Conservation (phyloP, 78 protist genomes). For the Monocercomonoides exilis region DNA sequence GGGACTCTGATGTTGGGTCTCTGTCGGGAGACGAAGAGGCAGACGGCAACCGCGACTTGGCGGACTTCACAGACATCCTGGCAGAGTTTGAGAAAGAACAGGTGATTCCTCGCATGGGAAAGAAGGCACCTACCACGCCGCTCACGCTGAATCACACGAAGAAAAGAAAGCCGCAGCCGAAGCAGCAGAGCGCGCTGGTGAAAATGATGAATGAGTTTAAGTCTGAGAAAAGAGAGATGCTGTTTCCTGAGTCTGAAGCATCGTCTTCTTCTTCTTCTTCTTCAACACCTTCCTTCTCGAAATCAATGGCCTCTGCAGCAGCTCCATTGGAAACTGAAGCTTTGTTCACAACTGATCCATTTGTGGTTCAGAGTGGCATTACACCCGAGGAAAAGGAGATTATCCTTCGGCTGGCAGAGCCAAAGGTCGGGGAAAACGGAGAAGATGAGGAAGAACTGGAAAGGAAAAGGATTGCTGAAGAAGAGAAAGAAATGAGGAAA, state of each 20-base stretch:
- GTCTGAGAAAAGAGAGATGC: not conserved
- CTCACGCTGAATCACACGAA: not conserved
- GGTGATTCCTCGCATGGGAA: not conserved
- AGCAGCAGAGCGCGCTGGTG: not conserved
- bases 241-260: not conserved
- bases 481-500: too few relatives aligned
- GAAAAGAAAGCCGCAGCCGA: not conserved
- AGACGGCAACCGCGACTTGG: not conserved
- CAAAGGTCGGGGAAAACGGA: too few relatives aligned
- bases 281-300: too few relatives aligned
- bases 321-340: too few relatives aligned
- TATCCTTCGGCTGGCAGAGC: too few relatives aligned
- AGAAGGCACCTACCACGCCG: not conserved
- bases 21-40: not conserved
- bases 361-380: too few relatives aligned
- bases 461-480: too few relatives aligned
- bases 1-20: not conserved
- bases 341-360: too few relatives aligned
- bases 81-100: not conserved
- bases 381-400: too few relatives aligned
- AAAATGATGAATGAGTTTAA: not conserved
- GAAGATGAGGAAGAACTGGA: too few relatives aligned
- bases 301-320: too few relatives aligned
- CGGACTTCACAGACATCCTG: not conserved
- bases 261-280: not conserved